phyloP scores from a whole-genome alignment of 202 grass and related monocot species.

The Bolboschoenoplectus hybrid region DNA sequence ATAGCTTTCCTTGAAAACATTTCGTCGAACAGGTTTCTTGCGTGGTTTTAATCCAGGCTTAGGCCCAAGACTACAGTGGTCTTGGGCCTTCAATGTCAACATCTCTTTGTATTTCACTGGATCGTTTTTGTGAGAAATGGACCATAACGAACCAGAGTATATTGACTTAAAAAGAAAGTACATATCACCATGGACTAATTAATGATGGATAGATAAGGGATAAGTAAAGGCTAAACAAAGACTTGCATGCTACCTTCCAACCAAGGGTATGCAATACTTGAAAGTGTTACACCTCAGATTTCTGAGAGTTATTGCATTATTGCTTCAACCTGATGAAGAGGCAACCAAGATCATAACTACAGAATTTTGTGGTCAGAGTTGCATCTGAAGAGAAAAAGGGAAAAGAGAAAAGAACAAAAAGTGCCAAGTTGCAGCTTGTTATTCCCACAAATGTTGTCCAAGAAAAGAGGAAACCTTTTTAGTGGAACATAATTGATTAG shows the following conservation, averaged over 20 bases:
- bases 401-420: background rate
- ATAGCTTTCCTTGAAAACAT: too few relatives aligned
- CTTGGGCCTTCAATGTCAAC: background rate
- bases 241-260: constrained; percentile 24
- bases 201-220: background rate
- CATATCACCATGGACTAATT: background rate
- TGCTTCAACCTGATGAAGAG: constrained; percentile 27
- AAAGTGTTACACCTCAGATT: background rate
- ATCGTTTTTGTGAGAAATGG: background rate
- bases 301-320: background rate
- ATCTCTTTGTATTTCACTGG: background rate
- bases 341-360: background rate
- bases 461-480: constrained; percentile 1
- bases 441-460: background rate
- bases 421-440: background rate
- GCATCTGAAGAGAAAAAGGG: background rate
- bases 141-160: background rate
- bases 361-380: background rate
- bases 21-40: background rate
- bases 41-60: background rate
- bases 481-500: background rate
- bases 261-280: constrained; percentile 5
- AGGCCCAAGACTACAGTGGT: background rate
- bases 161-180: background rate
- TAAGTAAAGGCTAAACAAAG: constrained; percentile 5